Base-by-base conservation (phyloP, 257 asterid genomes). In the Capsicum chinense region DNA sequence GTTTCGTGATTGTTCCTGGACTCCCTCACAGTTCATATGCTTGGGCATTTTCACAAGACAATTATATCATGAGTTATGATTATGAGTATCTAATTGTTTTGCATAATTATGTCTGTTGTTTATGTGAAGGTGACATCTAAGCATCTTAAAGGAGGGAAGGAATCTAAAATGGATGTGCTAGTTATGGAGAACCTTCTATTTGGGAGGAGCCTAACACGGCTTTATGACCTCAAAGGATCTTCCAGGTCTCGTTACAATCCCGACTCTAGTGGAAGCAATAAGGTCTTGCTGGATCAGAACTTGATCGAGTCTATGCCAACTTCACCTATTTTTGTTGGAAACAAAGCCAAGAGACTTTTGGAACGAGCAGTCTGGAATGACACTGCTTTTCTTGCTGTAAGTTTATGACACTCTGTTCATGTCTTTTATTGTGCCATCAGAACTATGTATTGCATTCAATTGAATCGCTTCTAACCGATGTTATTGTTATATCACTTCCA, bases 231-330 rank as follows among this genome's bases (percentile, higher is more conserved):
- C 37, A 96, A 96, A 85, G 99, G 99, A 87, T 96, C 99, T 87
- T 88, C 97, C 54, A 91, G 99, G 87, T 94, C 98, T 19, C 93
- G 98, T 63, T 96, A 94, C 83, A 96, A 94, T 86, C 90, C 98
- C 0, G 99, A 96, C 86, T 87, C 95, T 78, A 91, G 97, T 37
- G 98, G 98, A 88, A 93, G 91, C 60, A 96, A 96, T 81, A 94
- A 94, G 90, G 98, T 96, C 80, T 86, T 96, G 74, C 87, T 96
- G 90, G 99, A 96, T 83, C 98, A 96, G 91, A 96, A 96, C 89
- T 90, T 94, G 91, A 93, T 96, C 63, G 99, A 96, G 88, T 93
- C 98, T 71, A 94, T 96, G 99, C 98, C 99, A 86, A 96, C 98
- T 62, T 92, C 94, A 86, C 99, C 99, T 3, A 94, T 96, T 35